Base-by-base conservation (phyloP, 192 early-diverging fungal species). In the Coemansia javaensis region DNA sequence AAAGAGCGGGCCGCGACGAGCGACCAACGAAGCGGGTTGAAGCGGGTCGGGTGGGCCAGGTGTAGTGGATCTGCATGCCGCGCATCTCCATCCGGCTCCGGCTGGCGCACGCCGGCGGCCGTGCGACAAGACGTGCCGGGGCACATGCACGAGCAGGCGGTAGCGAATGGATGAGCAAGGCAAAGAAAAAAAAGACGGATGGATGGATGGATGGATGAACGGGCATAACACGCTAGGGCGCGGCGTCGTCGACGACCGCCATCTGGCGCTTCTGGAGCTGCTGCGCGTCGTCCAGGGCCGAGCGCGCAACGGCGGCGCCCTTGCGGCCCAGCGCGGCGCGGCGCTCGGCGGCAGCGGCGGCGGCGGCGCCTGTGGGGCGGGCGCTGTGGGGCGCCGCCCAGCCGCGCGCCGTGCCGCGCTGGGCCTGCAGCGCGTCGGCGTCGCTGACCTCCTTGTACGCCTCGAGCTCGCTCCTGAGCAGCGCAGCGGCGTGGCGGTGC, bases 361-460 rank as follows among this genome's bases (percentile, higher is more conserved):
- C 51, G 16, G 38, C 32, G 11, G 12, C n/a, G n/a, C n/a, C n/a
- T n/a, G n/a, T n/a, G n/a, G n/a, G n/a, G n/a, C n/a, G 16, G 10
- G 31, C 20, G 31, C 50, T 28, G 11, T 24, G 28, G 2, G 35
- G 21, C 15, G 35, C 32, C 7, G 53, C 12, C 32, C 33, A 37
- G 12, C 53, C 49, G 15, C 50, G 50, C 30, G 47, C 45, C 15
- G 17, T 41, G 4, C 32, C 47, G 41, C 50, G 28, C 32, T n/a
- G n/a, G n/a, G 33, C 44, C 7, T 45, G 40, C 11, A 46, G 33
- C 5, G 56, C 44, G 10, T 65, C 69, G 15, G 40, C 69, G 20
- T 66, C 70, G 9, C 30, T 50, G 41, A 75, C 65, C 30, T 67
- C 72, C 56, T 59, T 67, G 24, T 67, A 75, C 20, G 72, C 72